Evolutionary conservation across 768 basidiomycete species (phyloP), one percentile per base, ranked within the genome.

Genomic region (Russula dissimulans): DNA sequence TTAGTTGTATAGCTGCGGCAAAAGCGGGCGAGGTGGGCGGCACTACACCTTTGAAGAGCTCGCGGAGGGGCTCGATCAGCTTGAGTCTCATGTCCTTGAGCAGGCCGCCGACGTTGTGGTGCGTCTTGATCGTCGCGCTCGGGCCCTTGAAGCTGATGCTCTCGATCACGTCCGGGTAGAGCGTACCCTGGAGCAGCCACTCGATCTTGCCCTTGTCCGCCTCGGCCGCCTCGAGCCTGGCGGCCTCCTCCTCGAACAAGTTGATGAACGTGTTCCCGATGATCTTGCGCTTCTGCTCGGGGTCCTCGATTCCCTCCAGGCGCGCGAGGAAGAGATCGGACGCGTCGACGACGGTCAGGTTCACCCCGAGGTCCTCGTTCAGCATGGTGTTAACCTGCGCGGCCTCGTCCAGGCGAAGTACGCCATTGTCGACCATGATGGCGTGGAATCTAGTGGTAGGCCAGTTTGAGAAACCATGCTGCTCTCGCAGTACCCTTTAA

Each of bases 361-460:
- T 98, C 66, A 99, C 92, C 48, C 95, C 95, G 57, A 99, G 85
- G 69, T 98, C 83, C 69, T 83, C 82, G 73, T 87, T 91, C 54
- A 99, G 81, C 94, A 95, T 97, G 67, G 87, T 83, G 72, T 95
- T 72, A 15, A 99, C 97, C 72, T 97, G 93, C 55, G 81, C 70
- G 10, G 86, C 94, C 71, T 99, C 97, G 69, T 97, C 87, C 65
- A 88, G 74, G 54, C 97, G 89, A 11, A 99, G 79, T 32, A 98
- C 95, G 59, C 97, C 97, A 69, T 99, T 99, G 74, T 98, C 95
- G 46, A 98, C 97, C 94, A 98, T 95, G 75, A 98, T 97, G 10
- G 95, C 97, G 69, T 95, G 97, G 80, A 99, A 99, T 61, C 95
- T 95, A n/a, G 67, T 17, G 8, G n/a, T 18, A 4, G 1, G 7